A percentile compares a stretch with the other conserved stretches of the same genome.
Conservation (phyloP, 805 yeast species). For the Jamesozyma gamospora region DNA sequence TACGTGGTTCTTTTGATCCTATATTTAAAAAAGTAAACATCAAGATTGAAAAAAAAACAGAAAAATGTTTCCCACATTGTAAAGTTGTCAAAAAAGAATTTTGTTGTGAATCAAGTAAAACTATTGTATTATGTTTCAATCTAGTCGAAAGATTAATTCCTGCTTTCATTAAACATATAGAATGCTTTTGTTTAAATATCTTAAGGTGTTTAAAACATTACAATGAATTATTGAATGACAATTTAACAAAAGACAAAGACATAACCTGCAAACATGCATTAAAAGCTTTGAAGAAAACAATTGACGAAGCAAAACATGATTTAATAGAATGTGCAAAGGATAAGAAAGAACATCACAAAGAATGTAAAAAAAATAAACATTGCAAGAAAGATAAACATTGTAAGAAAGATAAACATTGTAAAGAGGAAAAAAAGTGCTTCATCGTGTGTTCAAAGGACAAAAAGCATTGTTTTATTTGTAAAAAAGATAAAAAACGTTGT, state of each 20-base stretch:
- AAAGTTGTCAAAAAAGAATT: conserved; percentile 34
- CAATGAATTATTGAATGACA: conserved; percentile 31
- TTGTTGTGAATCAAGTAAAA: conserved; percentile 50
- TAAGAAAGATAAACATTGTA: no score
- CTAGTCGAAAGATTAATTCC: conserved; percentile 29
- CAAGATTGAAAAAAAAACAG: conserved; percentile 37
- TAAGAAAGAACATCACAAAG: background rate
- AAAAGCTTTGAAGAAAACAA: conserved; percentile 27
- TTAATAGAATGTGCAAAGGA: conserved; percentile 11
- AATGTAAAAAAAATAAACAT: background rate
- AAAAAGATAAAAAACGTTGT: background rate
- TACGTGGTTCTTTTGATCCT: conserved; percentile 56
- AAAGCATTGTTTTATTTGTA: no score
- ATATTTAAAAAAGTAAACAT: conserved; percentile 52
- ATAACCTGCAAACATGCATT: conserved; percentile 23
- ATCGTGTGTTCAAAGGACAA: no score
- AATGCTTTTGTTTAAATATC: no score
- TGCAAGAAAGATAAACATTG: no score
- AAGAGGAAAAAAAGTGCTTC: no score
- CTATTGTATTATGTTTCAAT: conserved; percentile 34
- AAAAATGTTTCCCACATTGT: conserved; percentile 38
- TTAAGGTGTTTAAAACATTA: conserved; percentile 24
- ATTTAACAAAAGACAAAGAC: conserved; percentile 33
- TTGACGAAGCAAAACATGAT: conserved; percentile 27
- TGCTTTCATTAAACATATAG: background rate